These are phyloP conservation scores for Pyrrhoderma noxium DNA, from an alignment of 1,284 basidiomycete species.

Conservation along the genomic window DNA sequence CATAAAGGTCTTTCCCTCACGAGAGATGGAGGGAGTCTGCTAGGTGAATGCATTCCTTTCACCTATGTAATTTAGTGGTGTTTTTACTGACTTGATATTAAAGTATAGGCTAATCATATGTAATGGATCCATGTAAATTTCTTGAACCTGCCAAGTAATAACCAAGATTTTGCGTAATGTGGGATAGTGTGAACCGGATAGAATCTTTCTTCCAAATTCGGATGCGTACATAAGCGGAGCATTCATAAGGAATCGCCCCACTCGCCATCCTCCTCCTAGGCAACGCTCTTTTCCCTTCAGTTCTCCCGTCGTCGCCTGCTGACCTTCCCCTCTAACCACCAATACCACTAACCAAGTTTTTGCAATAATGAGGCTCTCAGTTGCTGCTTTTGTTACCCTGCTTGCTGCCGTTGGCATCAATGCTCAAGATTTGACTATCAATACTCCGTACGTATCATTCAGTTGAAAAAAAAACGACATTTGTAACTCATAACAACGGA, in stretches of 20 bases:
- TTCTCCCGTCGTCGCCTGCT: slow-evolving; percentile 6
- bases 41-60: too few species aligned
- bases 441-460: slow-evolving; percentile 48
- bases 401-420: slow-evolving; percentile 34
- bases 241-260: too few species aligned
- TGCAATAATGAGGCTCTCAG: slow-evolving; percentile 38
- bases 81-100: too few species aligned
- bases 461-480: neutral
- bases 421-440: slow-evolving; percentile 42
- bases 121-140: too few species aligned
- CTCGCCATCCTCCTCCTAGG: too few species aligned
- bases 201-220: neutral
- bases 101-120: too few species aligned
- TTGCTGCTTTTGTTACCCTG: slow-evolving; percentile 32
- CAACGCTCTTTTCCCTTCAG: slow-evolving; percentile 7
- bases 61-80: too few species aligned
- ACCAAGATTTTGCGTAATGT: neutral
- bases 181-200: neutral
- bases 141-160: too few species aligned
- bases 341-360: slow-evolving; percentile 10
- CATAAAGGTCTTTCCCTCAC: too few species aligned
- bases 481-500: neutral
- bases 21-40: too few species aligned
- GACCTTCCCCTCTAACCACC: slow-evolving; percentile 8
- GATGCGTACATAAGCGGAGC: too few species aligned